Base-by-base conservation (phyloP, 1,284 basidiomycete species). In the Puccinia triticina region DNA sequence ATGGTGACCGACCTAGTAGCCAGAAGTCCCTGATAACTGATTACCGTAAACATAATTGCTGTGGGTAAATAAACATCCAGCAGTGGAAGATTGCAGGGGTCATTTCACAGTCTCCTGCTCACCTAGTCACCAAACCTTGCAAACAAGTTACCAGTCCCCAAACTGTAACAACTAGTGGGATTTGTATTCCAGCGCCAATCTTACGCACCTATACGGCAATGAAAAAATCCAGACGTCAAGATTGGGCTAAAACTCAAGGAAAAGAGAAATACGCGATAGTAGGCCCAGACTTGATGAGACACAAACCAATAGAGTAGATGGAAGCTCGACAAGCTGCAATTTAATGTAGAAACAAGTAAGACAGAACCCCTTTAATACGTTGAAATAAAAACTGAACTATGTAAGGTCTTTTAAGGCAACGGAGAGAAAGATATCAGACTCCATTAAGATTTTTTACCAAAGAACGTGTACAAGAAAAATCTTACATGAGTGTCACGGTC, bases 401-500 rank as follows among this genome's bases (percentile, higher is more conserved):
- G 50, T 53, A 53, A 53, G 50, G 50, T 53, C 50, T 53, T 46
- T n/a, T n/a, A n/a, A n/a, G n/a, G n/a, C n/a, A n/a, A n/a, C n/a
- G n/a, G n/a, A n/a, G n/a, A n/a, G n/a, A n/a, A n/a, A n/a, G n/a
- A n/a, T n/a, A n/a, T n/a, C n/a, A n/a, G n/a, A n/a, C n/a, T n/a
- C n/a, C n/a, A n/a, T n/a, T n/a, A n/a, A n/a, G n/a, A n/a, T n/a
- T n/a, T n/a, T n/a, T n/a, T n/a, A n/a, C n/a, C n/a, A n/a, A n/a
- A n/a, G n/a, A n/a, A n/a, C n/a, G n/a, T n/a, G n/a, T n/a, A n/a
- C n/a, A n/a, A n/a, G n/a, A n/a, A n/a, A n/a, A n/a, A n/a, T n/a
- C n/a, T 72, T 46, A 72, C 69, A 72, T 46, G 32, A 72, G 18
- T 29, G 69, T 72, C 18, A 46, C 37, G 12, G 69, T 72, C 43